Evolutionary conservation across 345 rosid genomes (phyloP).

Genomic region (Aquilaria malaccensis): DNA sequence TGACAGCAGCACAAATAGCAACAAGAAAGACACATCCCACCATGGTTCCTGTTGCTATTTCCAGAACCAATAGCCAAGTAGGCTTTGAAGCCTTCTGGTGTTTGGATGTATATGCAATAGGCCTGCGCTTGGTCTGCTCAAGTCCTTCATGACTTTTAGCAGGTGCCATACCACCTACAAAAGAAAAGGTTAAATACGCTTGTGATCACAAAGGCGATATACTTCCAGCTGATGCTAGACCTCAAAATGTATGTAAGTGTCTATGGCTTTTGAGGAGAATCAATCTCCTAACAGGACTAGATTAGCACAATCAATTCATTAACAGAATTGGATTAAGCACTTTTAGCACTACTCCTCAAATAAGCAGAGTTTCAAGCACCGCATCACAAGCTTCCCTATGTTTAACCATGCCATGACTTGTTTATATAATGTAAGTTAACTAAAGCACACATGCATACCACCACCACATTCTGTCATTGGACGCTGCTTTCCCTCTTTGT

Average conservation of each 20-base stretch:
- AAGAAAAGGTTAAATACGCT: background rate
- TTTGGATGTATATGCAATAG: constrained; percentile 40
- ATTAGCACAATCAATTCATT: too few relatives aligned
- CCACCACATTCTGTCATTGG: constrained; percentile 68
- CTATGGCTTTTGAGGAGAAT: too few relatives aligned
- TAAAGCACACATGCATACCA: constrained; percentile 30
- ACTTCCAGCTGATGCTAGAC: background rate
- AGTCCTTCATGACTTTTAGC: constrained; percentile 35
- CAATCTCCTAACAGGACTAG: too few relatives aligned
- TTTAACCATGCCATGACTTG: too few relatives aligned
- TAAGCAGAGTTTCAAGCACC: too few relatives aligned
- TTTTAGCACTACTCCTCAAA: too few relatives aligned
- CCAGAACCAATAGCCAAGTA: constrained; percentile 73
- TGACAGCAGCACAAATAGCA: constrained; percentile 55
- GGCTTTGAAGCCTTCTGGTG: constrained; percentile 58
- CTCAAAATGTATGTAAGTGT: too few relatives aligned
- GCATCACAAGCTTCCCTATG: too few relatives aligned
- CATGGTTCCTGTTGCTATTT: constrained; percentile 78
- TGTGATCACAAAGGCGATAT: background rate
- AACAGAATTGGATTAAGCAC: too few relatives aligned
- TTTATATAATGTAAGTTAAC: too few relatives aligned
- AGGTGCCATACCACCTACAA: constrained; percentile 39
- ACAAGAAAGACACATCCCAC: constrained; percentile 59
- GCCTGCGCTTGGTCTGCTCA: constrained; percentile 29
- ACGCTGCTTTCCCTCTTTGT: constrained; percentile 63